Base-by-base conservation (phyloP, 2,329 filamentous ascomycete species). In the Aspergillus caelatus region DNA sequence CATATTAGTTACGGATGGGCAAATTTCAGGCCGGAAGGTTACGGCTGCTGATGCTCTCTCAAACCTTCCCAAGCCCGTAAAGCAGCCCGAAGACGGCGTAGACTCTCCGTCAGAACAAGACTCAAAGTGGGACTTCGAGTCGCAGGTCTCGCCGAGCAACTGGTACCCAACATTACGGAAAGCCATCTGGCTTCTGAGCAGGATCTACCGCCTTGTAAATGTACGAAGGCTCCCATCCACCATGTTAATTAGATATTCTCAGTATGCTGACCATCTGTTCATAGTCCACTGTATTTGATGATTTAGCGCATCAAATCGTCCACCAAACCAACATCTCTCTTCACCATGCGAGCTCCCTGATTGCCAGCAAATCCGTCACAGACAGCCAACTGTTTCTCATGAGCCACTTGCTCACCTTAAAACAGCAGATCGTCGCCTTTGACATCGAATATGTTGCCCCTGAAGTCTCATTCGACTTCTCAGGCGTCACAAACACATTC, bases 361-460 rank as follows among this genome's bases (percentile, higher is more conserved):
- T 96, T 69, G 86, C 88, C 61, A 85, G 85, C 41, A 88, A 87
- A 61, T 83, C 85, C n/a, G 81, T 81, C 75, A 85, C 86, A 1
- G 93, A 98, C 74, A 87, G 91, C 0, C 91, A 97, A 69, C 85
- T 99, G 5, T 99, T 99, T 79, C 89, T 97, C 73, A 90, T 99
- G 71, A 95, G 94, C 71, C 97, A 99, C 75, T 85, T 99, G 2
- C 89, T 99, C 57, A 90, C 97, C 57, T 86, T 99, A 58, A 98
- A 98, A 78, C 96, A 97, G 75, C 92, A 97, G 75, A 91, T 99
- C 58, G 89, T 99, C 30, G 94, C 94, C 11, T 93, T 99, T 65
- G 95, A 99, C 79, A 97, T 99, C 68, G 94, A 90, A 74, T 90
- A 86, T 70, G 86, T 89, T 23, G 85, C 86, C 2, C 87, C 88